A percentile compares a stretch with the other conserved stretches of the same genome.
These are phyloP conservation scores for Lentinula novae-zelandiae DNA, from an alignment of 1,284 basidiomycete genomes.

Conservation along the genomic window DNA sequence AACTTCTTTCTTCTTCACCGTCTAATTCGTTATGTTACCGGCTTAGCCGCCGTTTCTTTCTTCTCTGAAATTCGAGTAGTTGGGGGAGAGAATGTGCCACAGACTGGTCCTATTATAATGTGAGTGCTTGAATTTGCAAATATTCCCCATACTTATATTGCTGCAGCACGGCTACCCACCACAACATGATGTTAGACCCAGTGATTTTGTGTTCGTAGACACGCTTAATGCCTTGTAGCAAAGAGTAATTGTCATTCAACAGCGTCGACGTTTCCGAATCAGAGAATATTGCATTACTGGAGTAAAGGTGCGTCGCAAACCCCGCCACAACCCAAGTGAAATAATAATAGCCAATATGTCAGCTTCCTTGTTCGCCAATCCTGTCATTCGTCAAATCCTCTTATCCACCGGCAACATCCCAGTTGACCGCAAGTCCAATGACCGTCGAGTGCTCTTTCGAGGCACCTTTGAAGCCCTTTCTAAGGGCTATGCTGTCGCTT, in stretches of 20 bases:
- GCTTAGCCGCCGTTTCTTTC: conserved; percentile 77
- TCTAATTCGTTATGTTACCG: conserved; percentile 65
- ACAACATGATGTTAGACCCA: conserved; percentile 92
- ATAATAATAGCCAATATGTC: conserved; percentile 11
- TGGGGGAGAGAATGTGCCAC: conserved; percentile 82
- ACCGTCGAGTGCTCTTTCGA: conserved; percentile 85
- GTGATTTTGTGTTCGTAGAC: conserved; percentile 67
- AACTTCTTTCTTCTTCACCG: conserved; percentile 42
- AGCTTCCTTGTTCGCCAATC: conserved; percentile 79
- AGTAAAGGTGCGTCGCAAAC: conserved; percentile 60
- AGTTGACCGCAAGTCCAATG: conserved; percentile 90
- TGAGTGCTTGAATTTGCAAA: conserved; percentile 39
- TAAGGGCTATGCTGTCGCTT: conserved; percentile 76
- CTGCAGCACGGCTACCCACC: conserved; percentile 77
- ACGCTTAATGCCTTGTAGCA: conserved; percentile 7
- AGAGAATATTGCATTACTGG: conserved; percentile 90
- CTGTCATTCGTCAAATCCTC: conserved; percentile 71
- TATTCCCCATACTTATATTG: neutral
- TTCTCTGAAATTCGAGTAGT: conserved; percentile 84
- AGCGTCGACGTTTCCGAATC: conserved; percentile 78
- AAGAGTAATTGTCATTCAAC: conserved; percentile 16
- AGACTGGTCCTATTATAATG: conserved; percentile 84
- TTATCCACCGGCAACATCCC: conserved; percentile 92
- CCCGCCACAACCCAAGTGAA: neutral
- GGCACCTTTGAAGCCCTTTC: conserved; percentile 87